Base-by-base conservation (phyloP, 2,329 filamentous ascomycete genomes). In the Harringtonia lauricola region DNA sequence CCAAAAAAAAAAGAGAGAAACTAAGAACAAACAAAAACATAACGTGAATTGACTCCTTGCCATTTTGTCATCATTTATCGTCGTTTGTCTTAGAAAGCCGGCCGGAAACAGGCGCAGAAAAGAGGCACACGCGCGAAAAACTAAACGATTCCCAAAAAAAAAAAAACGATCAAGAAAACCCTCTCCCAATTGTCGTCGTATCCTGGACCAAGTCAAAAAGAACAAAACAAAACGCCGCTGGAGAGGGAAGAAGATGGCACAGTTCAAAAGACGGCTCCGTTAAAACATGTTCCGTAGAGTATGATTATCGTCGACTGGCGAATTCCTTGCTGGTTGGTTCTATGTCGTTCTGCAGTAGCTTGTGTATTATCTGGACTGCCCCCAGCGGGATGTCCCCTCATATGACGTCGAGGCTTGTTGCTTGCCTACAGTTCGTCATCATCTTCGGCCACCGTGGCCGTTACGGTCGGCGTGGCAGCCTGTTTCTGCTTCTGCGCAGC, bases 401-500 rank as follows among this genome's bases (percentile, higher is more conserved):
- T n/a, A n/a, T n/a, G n/a, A n/a, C n/a, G n/a, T n/a, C n/a, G n/a
- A n/a, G n/a, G n/a, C n/a, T n/a, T n/a, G n/a, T n/a, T n/a, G n/a
- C n/a, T n/a, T n/a, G n/a, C 19, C 19, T 22, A 36, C 3, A 36
- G 34, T 18, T 36, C 34, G 10, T 36, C 34, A 15, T 36, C 34
- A 3, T 44, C 45, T 29, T 47, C 45, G 2, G 36, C 31, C n/a
- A 41, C 41, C 18, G 36, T 36, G 21, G 44, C 21, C n/a, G 41
- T 31, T 14, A 21, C 15, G 9, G 18, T 8, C n/a, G 33, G 8
- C 2, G 42, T 14, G 17, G 28, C 36, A 6, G 31, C 13, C 22
- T 45, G 39, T 18, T 41, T 30, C 39, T 41, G 38, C 37, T 45
- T 47, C 54, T 59, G 54, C 47, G 54, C 55, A 48, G 57, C 56